phyloP scores from a whole-genome alignment of 768 basidiomycete species.

The Pleurotus citrinopileatus region DNA sequence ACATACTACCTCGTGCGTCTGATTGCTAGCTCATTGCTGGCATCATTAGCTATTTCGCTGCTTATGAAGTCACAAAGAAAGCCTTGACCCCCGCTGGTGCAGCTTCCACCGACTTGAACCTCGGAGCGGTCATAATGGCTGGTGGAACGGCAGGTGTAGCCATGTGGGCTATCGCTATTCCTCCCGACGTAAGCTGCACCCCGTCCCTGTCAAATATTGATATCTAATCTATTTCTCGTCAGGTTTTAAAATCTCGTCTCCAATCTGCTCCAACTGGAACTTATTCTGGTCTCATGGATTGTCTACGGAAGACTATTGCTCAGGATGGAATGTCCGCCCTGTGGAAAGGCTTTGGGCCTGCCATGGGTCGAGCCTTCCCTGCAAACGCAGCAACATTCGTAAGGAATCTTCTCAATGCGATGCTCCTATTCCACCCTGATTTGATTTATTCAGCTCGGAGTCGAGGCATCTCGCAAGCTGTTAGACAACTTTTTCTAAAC shows the following conservation, averaged over 20 bases:
- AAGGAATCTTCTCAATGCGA: slow-evolving; percentile 28
- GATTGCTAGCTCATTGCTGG: slow-evolving; percentile 10
- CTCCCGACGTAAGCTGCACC: slow-evolving; percentile 76
- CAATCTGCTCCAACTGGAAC: slow-evolving; percentile 97
- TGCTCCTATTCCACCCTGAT: slow-evolving; percentile 16
- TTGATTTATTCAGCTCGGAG: slow-evolving; percentile 65
- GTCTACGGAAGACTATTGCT: slow-evolving; percentile 87
- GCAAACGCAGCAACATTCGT: slow-evolving; percentile 96
- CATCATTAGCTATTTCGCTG: slow-evolving; percentile 84
- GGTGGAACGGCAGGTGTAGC: slow-evolving; percentile 95
- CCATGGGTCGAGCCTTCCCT: slow-evolving; percentile 95
- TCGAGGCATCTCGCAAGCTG: slow-evolving; percentile 83
- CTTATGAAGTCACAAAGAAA: slow-evolving; percentile 94
- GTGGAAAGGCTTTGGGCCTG: slow-evolving; percentile 98
- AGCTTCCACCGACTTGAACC: slow-evolving; percentile 76
- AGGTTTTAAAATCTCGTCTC: slow-evolving; percentile 95
- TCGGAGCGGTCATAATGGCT: slow-evolving; percentile 84
- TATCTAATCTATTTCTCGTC: slow-evolving; percentile 11
- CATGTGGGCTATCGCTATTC: slow-evolving; percentile 98
- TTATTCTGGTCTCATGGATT: slow-evolving; percentile 94
- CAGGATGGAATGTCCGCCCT: slow-evolving; percentile 83
- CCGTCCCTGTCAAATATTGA: not conserved
- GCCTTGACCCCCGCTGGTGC: slow-evolving; percentile 76
- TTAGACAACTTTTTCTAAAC: slow-evolving; percentile 65
- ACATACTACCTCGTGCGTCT: slow-evolving; percentile 4